Conservation (phyloP, 2,329 filamentous ascomycete species). For the Aspergillus pseudotamarii region DNA sequence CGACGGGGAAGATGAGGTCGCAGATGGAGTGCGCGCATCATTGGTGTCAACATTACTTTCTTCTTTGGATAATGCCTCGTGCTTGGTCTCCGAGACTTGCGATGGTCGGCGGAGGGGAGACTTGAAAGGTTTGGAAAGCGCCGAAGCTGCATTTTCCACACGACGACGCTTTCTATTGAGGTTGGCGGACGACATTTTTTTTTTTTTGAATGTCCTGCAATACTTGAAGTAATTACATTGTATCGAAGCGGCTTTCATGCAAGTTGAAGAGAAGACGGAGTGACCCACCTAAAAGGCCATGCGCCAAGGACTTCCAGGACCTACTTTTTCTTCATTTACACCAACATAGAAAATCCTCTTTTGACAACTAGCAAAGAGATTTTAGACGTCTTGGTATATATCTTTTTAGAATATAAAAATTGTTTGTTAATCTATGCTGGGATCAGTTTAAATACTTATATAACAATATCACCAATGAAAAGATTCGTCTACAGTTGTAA, state of each 20-base stretch:
- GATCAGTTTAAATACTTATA: neutral
- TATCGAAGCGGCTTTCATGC: neutral
- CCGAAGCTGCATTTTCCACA: constrained; percentile 59
- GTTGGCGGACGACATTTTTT: constrained; percentile 21
- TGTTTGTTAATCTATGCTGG: neutral
- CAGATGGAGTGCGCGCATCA: neutral
- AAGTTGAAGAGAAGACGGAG: neutral
- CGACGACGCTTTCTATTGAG: constrained; percentile 64
- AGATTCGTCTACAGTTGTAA: neutral
- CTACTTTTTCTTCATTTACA: neutral
- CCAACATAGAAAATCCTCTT: neutral
- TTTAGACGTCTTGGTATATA: neutral
- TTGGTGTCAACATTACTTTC: neutral
- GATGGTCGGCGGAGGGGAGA: constrained; percentile 63
- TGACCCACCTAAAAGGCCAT: neutral
- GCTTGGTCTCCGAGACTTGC: constrained; percentile 13
- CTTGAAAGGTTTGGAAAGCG: constrained; percentile 71
- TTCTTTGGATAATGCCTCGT: constrained; percentile 11
- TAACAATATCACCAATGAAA: neutral
- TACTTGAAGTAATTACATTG: constrained; percentile 1
- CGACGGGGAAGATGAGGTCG: neutral
- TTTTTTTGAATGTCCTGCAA: constrained; percentile 1
- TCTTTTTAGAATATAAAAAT: no score
- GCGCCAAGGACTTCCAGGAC: neutral
- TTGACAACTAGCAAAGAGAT: neutral